A percentile compares a stretch with the other conserved stretches of the same genome.
These are phyloP conservation scores for Nicotiana rustica DNA, from an alignment of 305 asterid genomes.

Conservation along the genomic window DNA sequence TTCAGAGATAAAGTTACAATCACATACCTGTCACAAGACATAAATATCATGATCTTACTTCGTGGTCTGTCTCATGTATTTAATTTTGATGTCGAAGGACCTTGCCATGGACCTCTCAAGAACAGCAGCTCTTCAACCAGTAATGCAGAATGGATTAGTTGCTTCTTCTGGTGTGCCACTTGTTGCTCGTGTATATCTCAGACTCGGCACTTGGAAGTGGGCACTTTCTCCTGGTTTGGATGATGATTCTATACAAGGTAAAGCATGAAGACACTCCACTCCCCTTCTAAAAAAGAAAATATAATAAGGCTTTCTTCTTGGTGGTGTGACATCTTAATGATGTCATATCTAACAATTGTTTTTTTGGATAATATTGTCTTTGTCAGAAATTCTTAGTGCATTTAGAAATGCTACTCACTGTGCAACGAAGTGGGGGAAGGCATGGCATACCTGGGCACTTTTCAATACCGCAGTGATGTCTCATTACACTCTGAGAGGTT, in stretches of 20 bases:
- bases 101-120: slow-evolving; percentile 89
- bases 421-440: slow-evolving; percentile 94
- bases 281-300: slow-evolving; percentile 6
- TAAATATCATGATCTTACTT: slow-evolving; percentile 14
- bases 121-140: slow-evolving; percentile 67
- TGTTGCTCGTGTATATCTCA: slow-evolving; percentile 86
- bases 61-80: slow-evolving; percentile 26
- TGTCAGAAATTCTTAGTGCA: slow-evolving; percentile 87
- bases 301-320: slow-evolving; percentile 18
- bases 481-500: slow-evolving; percentile 84
- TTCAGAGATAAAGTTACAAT: slow-evolving; percentile 26
- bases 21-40: not conserved
- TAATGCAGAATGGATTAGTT: slow-evolving; percentile 59
- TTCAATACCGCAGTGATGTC: slow-evolving; percentile 99
- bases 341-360: slow-evolving; percentile 36
- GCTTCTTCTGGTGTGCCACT: slow-evolving; percentile 76
- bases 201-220: slow-evolving; percentile 95
- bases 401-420: slow-evolving; percentile 83
- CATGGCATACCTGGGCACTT: slow-evolving; percentile 99
- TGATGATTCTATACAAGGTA: slow-evolving; percentile 92
- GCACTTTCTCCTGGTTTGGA: slow-evolving; percentile 91
- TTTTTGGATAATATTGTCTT: slow-evolving; percentile 33
- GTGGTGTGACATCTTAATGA: slow-evolving; percentile 5
- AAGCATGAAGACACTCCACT: slow-evolving; percentile 1
- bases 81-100: slow-evolving; percentile 60